phyloP scores from a whole-genome alignment of 1,139 yeast genomes.

The Nakaseomyces sp. region DNA sequence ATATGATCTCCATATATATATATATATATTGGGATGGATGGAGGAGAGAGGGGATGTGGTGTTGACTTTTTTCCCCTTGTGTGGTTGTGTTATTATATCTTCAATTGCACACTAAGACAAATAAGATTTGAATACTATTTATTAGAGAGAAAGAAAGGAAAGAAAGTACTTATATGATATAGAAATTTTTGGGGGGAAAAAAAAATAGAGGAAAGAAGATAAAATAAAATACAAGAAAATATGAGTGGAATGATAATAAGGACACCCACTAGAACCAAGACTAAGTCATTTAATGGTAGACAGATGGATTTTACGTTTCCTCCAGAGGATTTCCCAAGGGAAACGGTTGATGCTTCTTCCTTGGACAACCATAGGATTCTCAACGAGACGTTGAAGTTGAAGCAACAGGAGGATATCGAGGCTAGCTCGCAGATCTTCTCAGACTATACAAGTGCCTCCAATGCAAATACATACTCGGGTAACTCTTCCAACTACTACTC shows the following conservation, averaged over 20 bases:
- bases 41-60: no score
- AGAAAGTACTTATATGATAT: no score
- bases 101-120: no score
- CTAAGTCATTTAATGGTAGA: constrained; percentile 26
- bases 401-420: constrained; percentile 13
- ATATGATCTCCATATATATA: no score
- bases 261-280: constrained; percentile 30
- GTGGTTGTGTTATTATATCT: no score
- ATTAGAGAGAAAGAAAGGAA: no score
- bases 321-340: constrained; percentile 12
- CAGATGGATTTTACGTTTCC: constrained; percentile 30
- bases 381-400: constrained; percentile 14
- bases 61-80: no score
- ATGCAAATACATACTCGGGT: constrained; percentile 21
- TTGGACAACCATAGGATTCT: constrained; percentile 25
- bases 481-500: constrained; percentile 29
- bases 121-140: no score
- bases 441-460: constrained; percentile 19
- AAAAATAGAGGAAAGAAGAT: background rate
- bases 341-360: constrained; percentile 15
- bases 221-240: background rate
- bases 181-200: background rate
- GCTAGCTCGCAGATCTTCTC: constrained; percentile 24
- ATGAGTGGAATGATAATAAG: constrained; percentile 17
- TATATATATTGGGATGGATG: no score